Conservation (phyloP, 148 eudicot genomes). For the Amaranthus hypochondriacus region DNA sequence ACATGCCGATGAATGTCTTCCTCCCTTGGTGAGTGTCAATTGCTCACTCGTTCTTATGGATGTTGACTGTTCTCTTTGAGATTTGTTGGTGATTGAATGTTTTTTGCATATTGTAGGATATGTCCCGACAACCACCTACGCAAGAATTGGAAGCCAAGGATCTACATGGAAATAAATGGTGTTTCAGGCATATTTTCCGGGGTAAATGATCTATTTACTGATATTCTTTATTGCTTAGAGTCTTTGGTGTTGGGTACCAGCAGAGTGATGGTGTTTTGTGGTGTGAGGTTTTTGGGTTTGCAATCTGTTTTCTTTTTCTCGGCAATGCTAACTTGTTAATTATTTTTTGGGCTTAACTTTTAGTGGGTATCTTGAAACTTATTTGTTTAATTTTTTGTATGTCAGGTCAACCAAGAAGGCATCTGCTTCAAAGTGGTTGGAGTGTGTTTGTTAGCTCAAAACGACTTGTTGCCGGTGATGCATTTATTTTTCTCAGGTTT, state of each 20-base stretch:
- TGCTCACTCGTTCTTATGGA: background rate
- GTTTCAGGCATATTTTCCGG: slow-evolving; percentile 91
- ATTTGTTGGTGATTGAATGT: background rate
- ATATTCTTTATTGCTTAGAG: background rate
- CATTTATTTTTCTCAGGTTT: slow-evolving; percentile 95
- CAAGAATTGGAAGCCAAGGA: slow-evolving; percentile 89
- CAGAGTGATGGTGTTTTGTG: background rate
- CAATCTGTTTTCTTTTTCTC: too few relatives aligned
- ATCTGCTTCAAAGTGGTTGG: slow-evolving; percentile 99
- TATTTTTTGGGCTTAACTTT: background rate
- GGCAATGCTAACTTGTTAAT: slow-evolving; percentile 8
- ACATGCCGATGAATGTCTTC: slow-evolving; percentile 98
- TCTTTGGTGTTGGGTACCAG: background rate
- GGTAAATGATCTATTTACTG: slow-evolving; percentile 37
- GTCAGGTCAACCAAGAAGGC: slow-evolving; percentile 97
- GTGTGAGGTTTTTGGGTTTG: too few relatives aligned
- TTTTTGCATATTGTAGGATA: slow-evolving; percentile 50
- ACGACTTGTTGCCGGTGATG: slow-evolving; percentile 98
- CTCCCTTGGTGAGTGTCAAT: slow-evolving; percentile 60
- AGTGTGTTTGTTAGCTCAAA: slow-evolving; percentile 99
- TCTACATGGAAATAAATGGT: slow-evolving; percentile 78
- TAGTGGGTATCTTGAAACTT: background rate
- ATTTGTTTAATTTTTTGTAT: background rate
- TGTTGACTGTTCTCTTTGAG: slow-evolving; percentile 11
- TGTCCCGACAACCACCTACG: slow-evolving; percentile 93